phyloP scores from a whole-genome alignment of 192 early-diverging fungal genomes.

The Chytriomyces confervae region DNA sequence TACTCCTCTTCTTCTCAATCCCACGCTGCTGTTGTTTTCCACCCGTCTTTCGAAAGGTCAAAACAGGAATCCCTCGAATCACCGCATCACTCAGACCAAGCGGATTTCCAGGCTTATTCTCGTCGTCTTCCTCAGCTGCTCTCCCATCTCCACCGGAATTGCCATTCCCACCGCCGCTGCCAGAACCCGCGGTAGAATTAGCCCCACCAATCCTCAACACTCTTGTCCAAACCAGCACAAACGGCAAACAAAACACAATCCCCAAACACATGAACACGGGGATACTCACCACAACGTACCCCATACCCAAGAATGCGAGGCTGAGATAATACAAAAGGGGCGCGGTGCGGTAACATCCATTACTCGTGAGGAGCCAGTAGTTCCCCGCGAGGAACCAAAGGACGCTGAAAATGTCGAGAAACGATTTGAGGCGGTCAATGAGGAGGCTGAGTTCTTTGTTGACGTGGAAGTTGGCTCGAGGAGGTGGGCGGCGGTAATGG shows the following conservation, averaged over 20 bases:
- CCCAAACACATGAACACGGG: constrained; percentile 65
- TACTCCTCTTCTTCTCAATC: constrained; percentile 32
- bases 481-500: neutral
- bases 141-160: neutral
- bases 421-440: constrained; percentile 54
- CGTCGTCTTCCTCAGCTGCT: neutral
- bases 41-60: constrained; percentile 45
- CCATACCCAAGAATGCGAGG: constrained; percentile 68
- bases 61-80: constrained; percentile 71
- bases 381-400: constrained; percentile 75
- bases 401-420: constrained; percentile 65
- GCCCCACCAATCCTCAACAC: constrained; percentile 59
- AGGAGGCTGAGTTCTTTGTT: constrained; percentile 28
- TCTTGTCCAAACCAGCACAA: constrained; percentile 67
- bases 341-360: constrained; percentile 51
- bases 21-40: neutral
- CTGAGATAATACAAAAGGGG: constrained; percentile 66
- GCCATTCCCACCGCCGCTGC: neutral
- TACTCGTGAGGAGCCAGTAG: constrained; percentile 66
- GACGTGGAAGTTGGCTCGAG: constrained; percentile 14
- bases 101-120: neutral
- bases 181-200: constrained; percentile 60
- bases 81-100: constrained; percentile 63
- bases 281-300: constrained; percentile 70
- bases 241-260: constrained; percentile 69